Evolutionary conservation across 1,284 basidiomycete species (phyloP), one percentile per base, ranked within the genome.

Genomic region (Sanghuangporus weigelae): DNA sequence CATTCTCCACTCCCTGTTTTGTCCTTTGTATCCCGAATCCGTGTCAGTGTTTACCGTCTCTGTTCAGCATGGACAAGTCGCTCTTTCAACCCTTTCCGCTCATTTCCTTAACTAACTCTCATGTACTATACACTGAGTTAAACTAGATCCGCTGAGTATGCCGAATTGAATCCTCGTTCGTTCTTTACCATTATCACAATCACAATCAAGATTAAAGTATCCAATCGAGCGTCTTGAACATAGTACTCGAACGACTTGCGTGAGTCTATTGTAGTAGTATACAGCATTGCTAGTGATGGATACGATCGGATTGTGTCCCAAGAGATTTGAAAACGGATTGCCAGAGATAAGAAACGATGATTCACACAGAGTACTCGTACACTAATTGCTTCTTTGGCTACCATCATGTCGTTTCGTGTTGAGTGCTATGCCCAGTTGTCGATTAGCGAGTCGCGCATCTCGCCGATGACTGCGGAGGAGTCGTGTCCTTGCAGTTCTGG

Each of bases 371-470:
- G 26, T 31, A 31, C 26, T 31, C 26, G 26, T 49, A 10, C 21
- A 16, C 16, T 49, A 31, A 31, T 49, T 57, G 7, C 46, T 39
- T 57, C 36, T 7, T 31, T 21, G n/a, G 11, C 44, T 46, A 46
- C 21, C 8, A n/a, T 46, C 21, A 11, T 7, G 16, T 19, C 44
- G 16, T 14, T 46, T 46, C 7, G 44, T 46, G 5, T 11, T 16
- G 21, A 19, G 16, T 46, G 26, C 85, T 78, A 96, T 78, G 93
- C 92, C 89, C 92, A 96, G 77, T 92, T 93, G 81, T 96, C 94
- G 76, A 96, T 94, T 67, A 96, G 83, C 35, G 92, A 89, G 71
- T 96, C 94, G 68, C 94, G 86, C 93, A 96, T 95, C 80, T 96
- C 93, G 70, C 90, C 91, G 73, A 96, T 94, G 68, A 95, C 89